Conservation (phyloP, 352 stramenopile species). For the Phytophthora agathidicida region DNA sequence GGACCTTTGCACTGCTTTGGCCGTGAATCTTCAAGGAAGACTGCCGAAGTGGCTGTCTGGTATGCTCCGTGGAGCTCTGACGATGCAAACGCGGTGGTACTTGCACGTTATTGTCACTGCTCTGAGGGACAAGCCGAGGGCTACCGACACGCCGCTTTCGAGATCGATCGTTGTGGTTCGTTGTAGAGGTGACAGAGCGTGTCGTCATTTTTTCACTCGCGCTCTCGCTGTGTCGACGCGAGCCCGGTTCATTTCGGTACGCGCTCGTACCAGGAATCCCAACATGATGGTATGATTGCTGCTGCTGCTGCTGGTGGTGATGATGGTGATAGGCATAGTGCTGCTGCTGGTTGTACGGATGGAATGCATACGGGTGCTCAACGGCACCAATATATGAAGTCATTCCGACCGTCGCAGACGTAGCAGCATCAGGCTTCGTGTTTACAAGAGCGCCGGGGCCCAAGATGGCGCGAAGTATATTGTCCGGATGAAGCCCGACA, state of each 20-base stretch:
- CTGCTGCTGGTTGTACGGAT: conserved; percentile 39
- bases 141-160: conserved; percentile 42
- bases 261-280: conserved; percentile 14
- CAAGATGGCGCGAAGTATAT: conserved; percentile 78
- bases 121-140: conserved; percentile 47
- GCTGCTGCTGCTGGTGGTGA: conserved; percentile 32
- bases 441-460: conserved; percentile 61
- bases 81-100: conserved; percentile 12
- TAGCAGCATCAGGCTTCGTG: conserved; percentile 45
- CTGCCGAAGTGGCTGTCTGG: conserved; percentile 17
- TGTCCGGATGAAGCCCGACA: conserved; percentile 78
- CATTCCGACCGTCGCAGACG: conserved; percentile 24
- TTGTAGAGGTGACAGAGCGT: conserved; percentile 51
- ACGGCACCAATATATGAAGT: conserved; percentile 26
- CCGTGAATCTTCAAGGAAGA: conserved; percentile 31
- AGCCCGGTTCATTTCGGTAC: conserved; percentile 36
- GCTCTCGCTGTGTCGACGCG: conserved; percentile 70
- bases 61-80: conserved; percentile 19
- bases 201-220: conserved; percentile 74
- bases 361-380: conserved; percentile 34
- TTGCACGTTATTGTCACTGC: conserved; percentile 17
- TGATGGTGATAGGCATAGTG: conserved; percentile 44
- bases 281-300: conserved; percentile 36
- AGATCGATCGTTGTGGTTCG: conserved; percentile 55
- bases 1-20: conserved; percentile 27